Percentiles rank a stretch among this genome's conserved stretches.
Conservation (phyloP, 169 alveolate species). For the Miamiensis avidus region DNA sequence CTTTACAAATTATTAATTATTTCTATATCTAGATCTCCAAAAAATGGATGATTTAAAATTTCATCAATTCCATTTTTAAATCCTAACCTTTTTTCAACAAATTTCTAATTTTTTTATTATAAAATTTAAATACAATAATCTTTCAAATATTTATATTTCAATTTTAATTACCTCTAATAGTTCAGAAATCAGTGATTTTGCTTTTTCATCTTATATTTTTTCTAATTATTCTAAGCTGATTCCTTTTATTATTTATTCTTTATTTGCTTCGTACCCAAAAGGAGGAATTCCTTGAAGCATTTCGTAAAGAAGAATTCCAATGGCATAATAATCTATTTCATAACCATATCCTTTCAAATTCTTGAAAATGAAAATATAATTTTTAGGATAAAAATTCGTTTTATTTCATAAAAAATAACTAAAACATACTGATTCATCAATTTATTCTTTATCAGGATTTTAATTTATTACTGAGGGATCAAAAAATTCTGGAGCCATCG, state of each 20-base stretch:
- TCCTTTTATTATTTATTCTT: neutral
- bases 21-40: constrained; percentile 2
- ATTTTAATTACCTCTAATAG: constrained; percentile 1
- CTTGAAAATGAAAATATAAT: too few relatives aligned
- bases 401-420: too few relatives aligned
- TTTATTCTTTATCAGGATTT: too few relatives aligned
- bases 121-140: neutral
- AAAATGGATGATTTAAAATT: neutral
- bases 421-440: too few relatives aligned
- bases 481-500: constrained; percentile 22
- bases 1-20: neutral
- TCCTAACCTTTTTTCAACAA: constrained; percentile 1
- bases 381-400: too few relatives aligned
- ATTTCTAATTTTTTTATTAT: constrained; percentile 1
- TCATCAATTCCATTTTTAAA: neutral
- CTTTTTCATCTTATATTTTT: constrained; percentile 2
- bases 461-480: too few relatives aligned
- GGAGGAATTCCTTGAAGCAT: constrained; percentile 3
- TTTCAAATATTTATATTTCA: neutral
- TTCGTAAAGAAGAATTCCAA: constrained; percentile 18
- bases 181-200: neutral
- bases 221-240: neutral
- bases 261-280: constrained; percentile 13
- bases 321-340: constrained; percentile 12
- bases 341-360: neutral